Evolutionary conservation across 108 stramenopile genomes (phyloP), one percentile per base, ranked within the genome.

Genomic region (Craspedostauros australis): DNA sequence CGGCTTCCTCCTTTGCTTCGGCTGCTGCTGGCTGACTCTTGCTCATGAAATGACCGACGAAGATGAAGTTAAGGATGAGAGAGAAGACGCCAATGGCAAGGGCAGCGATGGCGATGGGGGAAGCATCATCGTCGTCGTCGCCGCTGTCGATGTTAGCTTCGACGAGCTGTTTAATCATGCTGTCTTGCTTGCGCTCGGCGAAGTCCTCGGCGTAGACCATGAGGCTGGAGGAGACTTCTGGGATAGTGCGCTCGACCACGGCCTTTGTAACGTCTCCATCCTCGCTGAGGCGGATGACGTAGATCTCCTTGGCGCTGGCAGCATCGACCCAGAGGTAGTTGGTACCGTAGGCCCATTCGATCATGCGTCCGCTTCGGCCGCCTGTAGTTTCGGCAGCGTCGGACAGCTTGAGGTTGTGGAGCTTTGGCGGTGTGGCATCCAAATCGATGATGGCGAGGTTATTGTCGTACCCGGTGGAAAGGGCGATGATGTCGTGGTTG

Each of bases 331-430:
- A 54, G 1, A 54, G 23, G 26, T 45, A 54, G 6, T 44, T 15
- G 15, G 54, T 54, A 4, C 41, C 54, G 11, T 25, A 19, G 14
- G 41, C 54, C 54, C 54, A 54, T 25, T 44, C 54, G 4, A 54
- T 25, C 3, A 5, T 38, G n/a, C 54, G 15, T 14, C 16, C n/a
- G 5, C 22, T n/a, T n/a, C n/a, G n/a, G 14, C 54, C 54, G 6
- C 26, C 19, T 3, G 54, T 14, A 44, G 48, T 6, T 15, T 12
- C 18, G 18, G 3, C 8, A 44, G n/a, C 19, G 2, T 3, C 9
- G 22, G 15, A 18, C 4, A 54, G n/a, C 12, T 24, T 14, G 3
- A 21, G 23, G 4, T 44, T 3, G 41, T 27, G 22, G 26, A 43
- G 16, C n/a, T 21, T 54, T 3, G 40, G 8, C 39, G 14, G 14